Evolutionary conservation across 176 grass and related monocot genomes (phyloP), one percentile per base, ranked within the genome.

Genomic region (Poa pratensis): DNA sequence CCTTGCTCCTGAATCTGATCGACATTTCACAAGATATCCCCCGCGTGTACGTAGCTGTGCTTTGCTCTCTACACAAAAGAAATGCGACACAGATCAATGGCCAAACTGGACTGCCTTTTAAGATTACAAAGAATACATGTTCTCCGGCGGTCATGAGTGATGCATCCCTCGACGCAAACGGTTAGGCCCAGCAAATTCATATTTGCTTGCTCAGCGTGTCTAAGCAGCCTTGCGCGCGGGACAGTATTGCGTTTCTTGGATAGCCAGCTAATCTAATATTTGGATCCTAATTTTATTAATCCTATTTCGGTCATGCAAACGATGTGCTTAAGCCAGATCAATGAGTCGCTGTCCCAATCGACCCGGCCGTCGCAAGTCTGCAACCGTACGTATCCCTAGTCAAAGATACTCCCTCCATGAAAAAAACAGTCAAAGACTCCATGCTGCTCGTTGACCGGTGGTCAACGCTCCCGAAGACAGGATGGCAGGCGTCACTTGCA

Each of bases 71-170:
- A 4, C 34, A 13, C 53, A 11, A 52, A 32, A 73, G 22, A 73
- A 64, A 65, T 24, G 54, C 45, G 34, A 66, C 39, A 40, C 39
- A 40, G 39, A 40, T 40, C 39, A 54, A 23, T 28, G 62, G 26
- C 24, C 79, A 88, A 80, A 42, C 39, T 35, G 73, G 75, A 84
- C 66, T 2, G 32, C 75, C 75, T 88, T 88, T 84, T 46, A 15
- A 48, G 30, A 65, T 53, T 65, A 3, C 42, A 45, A 45, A 45
- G 7, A 6, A 40, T 40, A 40, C 34, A 35, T 35, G 34, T 35
- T 35, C 34, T 35, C 34, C 34, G 34, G 34, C 34, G 4, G 34
- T 35, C 34, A 35, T 35, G 34, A 35, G 34, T 35, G 34, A 35
- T 35, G 34, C 3, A 3, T 35, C 34, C 34, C 34, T 40, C 39